Evolutionary conservation across 2,329 filamentous ascomycete species (phyloP), one percentile per base, ranked within the genome.

Genomic region (Fusarium neocosmosporiellum): DNA sequence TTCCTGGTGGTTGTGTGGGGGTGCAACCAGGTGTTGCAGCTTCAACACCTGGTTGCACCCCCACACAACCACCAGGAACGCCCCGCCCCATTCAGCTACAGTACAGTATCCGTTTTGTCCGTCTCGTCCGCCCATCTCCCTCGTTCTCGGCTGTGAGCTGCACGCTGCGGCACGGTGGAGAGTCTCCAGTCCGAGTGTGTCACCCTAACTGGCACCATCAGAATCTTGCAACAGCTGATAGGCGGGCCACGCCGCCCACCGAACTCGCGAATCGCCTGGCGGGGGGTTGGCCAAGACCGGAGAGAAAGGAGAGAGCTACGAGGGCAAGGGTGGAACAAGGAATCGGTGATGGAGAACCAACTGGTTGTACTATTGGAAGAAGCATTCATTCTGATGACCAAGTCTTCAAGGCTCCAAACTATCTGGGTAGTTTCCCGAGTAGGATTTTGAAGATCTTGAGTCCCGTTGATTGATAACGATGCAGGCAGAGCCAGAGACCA

Each of bases 231-330:
- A 63, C 24, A 58, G 55, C 55, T 75, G 65, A 76, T 75, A 76
- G 66, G 72, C 50, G 71, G 70, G 46, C 41, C 43, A 48, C 55
- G 39, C 31, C 63, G 62, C 66, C 68, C 63, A 72, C 72, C 58
- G 60, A 67, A 43, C 65, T 77, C 75, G 75, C 75, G 66, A 76
- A 77, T 77, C 73, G 75, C 60, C 59, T 66, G 61, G 58, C 61
- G 59, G 72, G 67, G 71, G 54, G 61, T 58, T 41, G 62, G 69
- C 62, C 37, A 65, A 67, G 64, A 65, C 54, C 37, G 22, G 29
- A 59, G 29, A n/a, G 2, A 55, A 39, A 46, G 43, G 33, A 43
- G 48, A 46, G 27, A 63, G 43, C 14, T 29, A 22, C 18, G 46
- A 29, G 53, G 7, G 50, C 29, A 39, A 37, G 54, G 22, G 31